Percentiles rank a stretch among this genome's conserved stretches.
These are phyloP conservation scores for Nosema muscidifuracis DNA, from an alignment of 371 early-diverging fungal species.

Conservation along the genomic window DNA sequence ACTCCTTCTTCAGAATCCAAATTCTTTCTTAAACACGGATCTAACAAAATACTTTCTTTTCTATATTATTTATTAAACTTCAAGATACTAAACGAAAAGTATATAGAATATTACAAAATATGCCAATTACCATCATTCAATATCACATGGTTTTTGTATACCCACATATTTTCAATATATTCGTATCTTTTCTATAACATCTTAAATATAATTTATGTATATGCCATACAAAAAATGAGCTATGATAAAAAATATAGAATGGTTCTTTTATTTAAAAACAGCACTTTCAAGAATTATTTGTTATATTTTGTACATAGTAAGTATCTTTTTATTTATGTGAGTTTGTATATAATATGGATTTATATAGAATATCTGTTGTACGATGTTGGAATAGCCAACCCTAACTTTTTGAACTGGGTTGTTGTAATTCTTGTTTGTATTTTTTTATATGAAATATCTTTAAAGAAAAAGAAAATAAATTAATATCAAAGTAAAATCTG, in stretches of 20 bases:
- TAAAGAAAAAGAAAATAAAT: too few species aligned
- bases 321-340: constrained; percentile 5
- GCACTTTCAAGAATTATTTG: constrained; percentile 25
- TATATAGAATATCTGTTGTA: constrained; percentile 18
- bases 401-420: constrained; percentile 33
- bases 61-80: background rate
- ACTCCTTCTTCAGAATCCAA: background rate
- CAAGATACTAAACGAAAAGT: background rate
- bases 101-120: background rate
- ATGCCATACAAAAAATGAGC: background rate
- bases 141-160: constrained; percentile 29
- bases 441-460: too few species aligned
- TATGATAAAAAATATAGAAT: constrained; percentile 16
- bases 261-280: constrained; percentile 18
- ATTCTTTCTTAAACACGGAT: background rate
- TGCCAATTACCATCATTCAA: constrained; percentile 18
- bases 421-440: constrained; percentile 2
- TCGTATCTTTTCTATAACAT: constrained; percentile 11
- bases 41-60: background rate
- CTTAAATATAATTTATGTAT: background rate
- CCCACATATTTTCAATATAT: constrained; percentile 20
- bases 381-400: constrained; percentile 25
- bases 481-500: too few species aligned
- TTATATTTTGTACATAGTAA: background rate
- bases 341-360: constrained; percentile 11